Evolutionary conservation across 73 alveolate genomes (phyloP).

Genomic region (Paramecium caudatum): DNA sequence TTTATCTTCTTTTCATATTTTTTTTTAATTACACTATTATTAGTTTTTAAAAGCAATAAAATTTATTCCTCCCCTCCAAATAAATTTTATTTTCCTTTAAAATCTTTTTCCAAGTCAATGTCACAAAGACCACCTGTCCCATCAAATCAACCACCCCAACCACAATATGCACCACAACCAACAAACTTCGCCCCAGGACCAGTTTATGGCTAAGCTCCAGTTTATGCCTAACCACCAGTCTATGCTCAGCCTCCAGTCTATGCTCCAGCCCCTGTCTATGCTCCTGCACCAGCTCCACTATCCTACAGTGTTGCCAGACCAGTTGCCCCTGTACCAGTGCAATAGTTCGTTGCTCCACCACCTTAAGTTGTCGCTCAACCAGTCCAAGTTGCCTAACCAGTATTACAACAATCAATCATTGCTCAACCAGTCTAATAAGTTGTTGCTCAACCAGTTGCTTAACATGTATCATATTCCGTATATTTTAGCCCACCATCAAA

Average conservation of each 20-base stretch:
- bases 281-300: background rate
- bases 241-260: background rate
- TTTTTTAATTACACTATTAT: too few relatives aligned
- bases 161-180: background rate
- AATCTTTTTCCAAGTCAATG: too few relatives aligned
- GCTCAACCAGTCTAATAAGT: background rate
- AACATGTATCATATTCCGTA: background rate
- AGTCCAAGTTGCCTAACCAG: background rate
- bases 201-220: background rate
- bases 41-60: too few relatives aligned
- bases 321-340: background rate
- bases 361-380: background rate
- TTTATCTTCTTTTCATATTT: background rate
- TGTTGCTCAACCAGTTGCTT: too few relatives aligned
- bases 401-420: too few relatives aligned
- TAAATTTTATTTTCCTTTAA: too few relatives aligned
- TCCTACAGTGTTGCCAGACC: background rate
- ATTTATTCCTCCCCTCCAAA: too few relatives aligned
- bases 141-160: background rate
- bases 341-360: background rate
- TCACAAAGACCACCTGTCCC: background rate
- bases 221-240: background rate
- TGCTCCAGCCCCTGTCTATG: background rate
- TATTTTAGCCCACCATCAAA: conserved; percentile 9
- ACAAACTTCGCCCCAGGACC: background rate